Conservation (phyloP, 148 eudicot genomes). For the Pouteria glomerata region DNA sequence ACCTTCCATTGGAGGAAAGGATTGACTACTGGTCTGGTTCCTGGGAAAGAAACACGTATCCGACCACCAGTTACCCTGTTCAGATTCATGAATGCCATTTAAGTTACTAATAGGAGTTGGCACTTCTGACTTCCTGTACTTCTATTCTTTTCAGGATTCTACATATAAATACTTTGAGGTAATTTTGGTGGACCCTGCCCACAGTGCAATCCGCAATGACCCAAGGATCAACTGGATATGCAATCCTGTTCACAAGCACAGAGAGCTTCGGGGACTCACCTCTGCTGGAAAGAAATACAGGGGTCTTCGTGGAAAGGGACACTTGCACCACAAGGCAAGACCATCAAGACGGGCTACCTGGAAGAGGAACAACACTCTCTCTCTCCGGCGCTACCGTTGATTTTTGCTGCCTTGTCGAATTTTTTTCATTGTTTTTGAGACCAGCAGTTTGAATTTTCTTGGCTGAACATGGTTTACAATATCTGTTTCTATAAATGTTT, state of each 20-base stretch:
- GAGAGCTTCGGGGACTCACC: slow-evolving; percentile 51
- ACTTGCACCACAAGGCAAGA: slow-evolving; percentile 41
- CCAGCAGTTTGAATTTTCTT: not conserved
- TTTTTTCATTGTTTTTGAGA: not conserved
- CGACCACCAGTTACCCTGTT: not conserved
- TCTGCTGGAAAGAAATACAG: slow-evolving; percentile 51
- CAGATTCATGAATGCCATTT: not conserved
- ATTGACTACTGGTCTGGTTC: not conserved
- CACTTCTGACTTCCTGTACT: not conserved
- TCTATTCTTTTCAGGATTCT: slow-evolving; percentile 31
- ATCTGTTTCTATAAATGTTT: too few species aligned
- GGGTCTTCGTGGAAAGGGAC: slow-evolving; percentile 46
- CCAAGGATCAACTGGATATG: slow-evolving; percentile 56
- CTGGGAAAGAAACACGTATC: not conserved
- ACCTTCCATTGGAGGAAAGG: too few species aligned
- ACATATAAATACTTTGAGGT: slow-evolving; percentile 51
- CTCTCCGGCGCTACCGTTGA: slow-evolving; percentile 46
- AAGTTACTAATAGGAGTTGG: too few species aligned
- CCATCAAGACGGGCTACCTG: slow-evolving; percentile 52
- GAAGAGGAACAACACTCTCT: slow-evolving; percentile 52
- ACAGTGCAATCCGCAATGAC: slow-evolving; percentile 40
- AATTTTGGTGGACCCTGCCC: slow-evolving; percentile 47
- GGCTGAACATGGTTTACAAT: not conserved
- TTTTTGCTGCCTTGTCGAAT: not conserved
- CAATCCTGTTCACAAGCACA: slow-evolving; percentile 54